phyloP scores from a whole-genome alignment of 768 basidiomycete genomes.

The Artomyces pyxidatus region DNA sequence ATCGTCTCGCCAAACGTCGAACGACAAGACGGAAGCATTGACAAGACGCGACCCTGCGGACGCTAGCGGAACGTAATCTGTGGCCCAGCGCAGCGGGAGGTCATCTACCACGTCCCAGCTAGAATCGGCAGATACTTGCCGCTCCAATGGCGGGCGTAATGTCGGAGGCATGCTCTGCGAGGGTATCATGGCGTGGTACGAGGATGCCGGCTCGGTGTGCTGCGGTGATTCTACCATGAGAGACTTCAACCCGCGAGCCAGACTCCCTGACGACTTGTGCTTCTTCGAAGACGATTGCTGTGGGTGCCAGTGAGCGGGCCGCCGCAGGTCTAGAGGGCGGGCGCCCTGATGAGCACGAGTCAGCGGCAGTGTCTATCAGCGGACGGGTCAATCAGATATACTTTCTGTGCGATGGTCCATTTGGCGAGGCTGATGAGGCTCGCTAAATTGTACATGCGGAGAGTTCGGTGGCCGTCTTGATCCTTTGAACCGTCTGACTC shows the following conservation, averaged over 20 bases:
- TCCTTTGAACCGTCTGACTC: slow-evolving; percentile 48
- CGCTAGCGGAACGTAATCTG: slow-evolving; percentile 77
- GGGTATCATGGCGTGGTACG: slow-evolving; percentile 6
- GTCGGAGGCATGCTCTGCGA: neutral
- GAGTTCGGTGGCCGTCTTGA: slow-evolving; percentile 42
- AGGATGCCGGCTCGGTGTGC: slow-evolving; percentile 18
- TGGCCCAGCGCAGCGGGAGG: slow-evolving; percentile 76
- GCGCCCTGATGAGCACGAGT: too few species aligned
- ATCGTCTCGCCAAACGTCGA: slow-evolving; percentile 62
- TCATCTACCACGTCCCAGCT: slow-evolving; percentile 66
- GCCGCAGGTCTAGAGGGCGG: slow-evolving; percentile 51
- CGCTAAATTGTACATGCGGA: slow-evolving; percentile 80
- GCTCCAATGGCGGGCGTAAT: neutral
- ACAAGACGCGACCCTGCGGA: slow-evolving; percentile 54
- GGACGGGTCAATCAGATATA: slow-evolving; percentile 21
- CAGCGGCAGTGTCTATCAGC: too few species aligned
- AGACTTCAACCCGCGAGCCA: slow-evolving; percentile 57
- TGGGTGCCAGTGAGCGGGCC: slow-evolving; percentile 41
- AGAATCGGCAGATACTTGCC: slow-evolving; percentile 1
- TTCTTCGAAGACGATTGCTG: slow-evolving; percentile 38
- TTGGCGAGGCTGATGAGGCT: slow-evolving; percentile 69
- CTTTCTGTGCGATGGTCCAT: slow-evolving; percentile 66
- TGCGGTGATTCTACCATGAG: slow-evolving; percentile 38
- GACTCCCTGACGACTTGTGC: slow-evolving; percentile 46
- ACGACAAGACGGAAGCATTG: slow-evolving; percentile 51